phyloP scores from a whole-genome alignment of 371 early-diverging fungal genomes.

The Apophysomyces trapeziformis region DNA sequence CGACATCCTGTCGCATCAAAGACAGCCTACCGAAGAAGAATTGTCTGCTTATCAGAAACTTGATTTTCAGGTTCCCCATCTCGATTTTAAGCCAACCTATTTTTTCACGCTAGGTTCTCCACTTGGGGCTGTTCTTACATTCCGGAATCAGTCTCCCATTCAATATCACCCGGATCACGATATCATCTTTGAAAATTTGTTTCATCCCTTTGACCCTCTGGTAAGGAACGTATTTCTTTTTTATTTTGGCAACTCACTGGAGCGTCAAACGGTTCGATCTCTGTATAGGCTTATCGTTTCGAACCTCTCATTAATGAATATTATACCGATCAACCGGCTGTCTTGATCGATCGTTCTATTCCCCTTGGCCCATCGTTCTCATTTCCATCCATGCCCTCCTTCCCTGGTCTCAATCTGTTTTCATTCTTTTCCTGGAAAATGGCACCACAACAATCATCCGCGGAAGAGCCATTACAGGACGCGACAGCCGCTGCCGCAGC shows the following conservation, averaged over 20 bases:
- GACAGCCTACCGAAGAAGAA: slow-evolving; percentile 21
- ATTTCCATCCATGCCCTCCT: slow-evolving; percentile 47
- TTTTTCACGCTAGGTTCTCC: slow-evolving; percentile 69
- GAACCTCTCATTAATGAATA: slow-evolving; percentile 52
- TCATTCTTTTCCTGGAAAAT: slow-evolving; percentile 47
- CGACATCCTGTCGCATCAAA: slow-evolving; percentile 62
- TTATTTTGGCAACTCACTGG: background rate
- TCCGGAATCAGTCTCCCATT: slow-evolving; percentile 58
- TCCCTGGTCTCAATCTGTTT: slow-evolving; percentile 40
- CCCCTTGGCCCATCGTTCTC: slow-evolving; percentile 50
- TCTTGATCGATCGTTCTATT: slow-evolving; percentile 43
- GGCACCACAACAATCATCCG: background rate
- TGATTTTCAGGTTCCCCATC: slow-evolving; percentile 49
- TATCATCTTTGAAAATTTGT: slow-evolving; percentile 65
- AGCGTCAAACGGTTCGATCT: background rate
- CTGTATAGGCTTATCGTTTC: slow-evolving; percentile 47
- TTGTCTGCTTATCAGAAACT: slow-evolving; percentile 38
- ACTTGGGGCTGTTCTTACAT: slow-evolving; percentile 62
- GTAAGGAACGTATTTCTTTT: slow-evolving; percentile 14
- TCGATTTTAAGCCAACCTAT: slow-evolving; percentile 58
- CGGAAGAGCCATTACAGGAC: slow-evolving; percentile 7
- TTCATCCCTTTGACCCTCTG: slow-evolving; percentile 70
- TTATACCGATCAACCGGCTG: slow-evolving; percentile 55
- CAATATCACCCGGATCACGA: slow-evolving; percentile 54
- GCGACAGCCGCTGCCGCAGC: slow-evolving; percentile 18